Evolutionary conservation across 2,329 filamentous ascomycete genomes (phyloP).

Genomic region (Neofusicoccum sp.): DNA sequence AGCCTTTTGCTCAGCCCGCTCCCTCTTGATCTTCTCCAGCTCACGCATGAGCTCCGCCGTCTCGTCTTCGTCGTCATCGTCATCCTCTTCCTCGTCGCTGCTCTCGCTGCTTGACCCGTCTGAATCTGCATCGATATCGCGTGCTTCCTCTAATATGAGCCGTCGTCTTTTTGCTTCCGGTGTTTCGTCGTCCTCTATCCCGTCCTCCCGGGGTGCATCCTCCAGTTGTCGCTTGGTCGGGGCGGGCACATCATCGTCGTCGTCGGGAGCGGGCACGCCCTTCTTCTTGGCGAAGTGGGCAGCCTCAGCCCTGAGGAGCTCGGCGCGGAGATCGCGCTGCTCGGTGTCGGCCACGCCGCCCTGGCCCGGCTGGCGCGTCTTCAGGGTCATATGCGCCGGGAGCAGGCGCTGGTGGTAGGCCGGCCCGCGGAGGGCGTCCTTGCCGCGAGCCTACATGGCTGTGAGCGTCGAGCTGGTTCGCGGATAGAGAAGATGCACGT

Average conservation of each 20-base stretch:
- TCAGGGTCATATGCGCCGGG: constrained; percentile 90
- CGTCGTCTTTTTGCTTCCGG: constrained; percentile 80
- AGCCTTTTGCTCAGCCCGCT: constrained; percentile 79
- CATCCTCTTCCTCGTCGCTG: constrained; percentile 52
- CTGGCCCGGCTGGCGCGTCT: constrained; percentile 85
- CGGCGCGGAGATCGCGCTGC: constrained; percentile 80
- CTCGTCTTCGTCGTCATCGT: constrained; percentile 65
- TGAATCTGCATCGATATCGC: constrained; percentile 83
- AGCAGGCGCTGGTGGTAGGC: constrained; percentile 96
- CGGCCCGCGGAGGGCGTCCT: constrained; percentile 89
- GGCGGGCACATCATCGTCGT: constrained; percentile 43
- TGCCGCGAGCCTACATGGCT: constrained; percentile 73
- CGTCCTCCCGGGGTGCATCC: constrained; percentile 31
- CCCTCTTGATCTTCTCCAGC: constrained; percentile 88
- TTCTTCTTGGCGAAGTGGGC: constrained; percentile 85
- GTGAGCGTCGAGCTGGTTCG: constrained; percentile 29
- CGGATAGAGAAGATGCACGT: constrained; percentile 33
- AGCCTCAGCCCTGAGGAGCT: constrained; percentile 86
- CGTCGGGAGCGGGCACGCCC: constrained; percentile 58
- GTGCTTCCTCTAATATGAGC: constrained; percentile 78
- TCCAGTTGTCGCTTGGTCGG: constrained; percentile 43
- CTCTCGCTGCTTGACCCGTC: constrained; percentile 63
- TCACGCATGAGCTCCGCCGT: constrained; percentile 89
- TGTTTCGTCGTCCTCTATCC: constrained; percentile 61
- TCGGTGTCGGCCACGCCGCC: constrained; percentile 75